These are phyloP conservation scores for Plasmodium yoelii DNA, from an alignment of 169 alveolate species.

Conservation along the genomic window DNA sequence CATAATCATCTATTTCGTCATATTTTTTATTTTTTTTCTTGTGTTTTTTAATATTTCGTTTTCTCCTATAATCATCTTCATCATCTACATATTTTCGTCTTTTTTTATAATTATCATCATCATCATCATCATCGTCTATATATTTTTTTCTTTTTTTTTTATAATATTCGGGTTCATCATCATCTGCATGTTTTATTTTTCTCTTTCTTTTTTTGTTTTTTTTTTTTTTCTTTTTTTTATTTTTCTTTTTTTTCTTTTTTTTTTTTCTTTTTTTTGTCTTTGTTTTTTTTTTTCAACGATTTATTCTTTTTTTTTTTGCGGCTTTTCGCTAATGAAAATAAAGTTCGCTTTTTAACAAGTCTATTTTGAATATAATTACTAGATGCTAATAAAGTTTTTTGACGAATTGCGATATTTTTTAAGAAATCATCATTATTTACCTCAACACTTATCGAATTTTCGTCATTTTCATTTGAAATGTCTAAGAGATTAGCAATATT, in stretches of 20 bases:
- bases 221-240: background rate
- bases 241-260: background rate
- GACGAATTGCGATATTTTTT: no score
- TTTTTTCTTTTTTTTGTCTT: background rate
- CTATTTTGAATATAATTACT: background rate
- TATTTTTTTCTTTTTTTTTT: background rate
- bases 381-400: no score
- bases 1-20: background rate
- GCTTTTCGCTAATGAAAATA: conserved; percentile 17
- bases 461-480: no score
- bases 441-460: no score
- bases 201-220: background rate
- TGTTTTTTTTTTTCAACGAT: background rate
- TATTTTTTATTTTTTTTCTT: background rate
- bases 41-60: background rate
- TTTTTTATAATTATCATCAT: background rate
- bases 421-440: no score
- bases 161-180: background rate
- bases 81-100: background rate
- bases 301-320: background rate
- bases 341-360: conserved; percentile 5
- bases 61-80: background rate
- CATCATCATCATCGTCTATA: background rate
- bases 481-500: no score
- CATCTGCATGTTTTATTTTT: background rate